Conservation (phyloP, 2,329 filamentous ascomycete genomes). For the Apiospora arundinis region DNA sequence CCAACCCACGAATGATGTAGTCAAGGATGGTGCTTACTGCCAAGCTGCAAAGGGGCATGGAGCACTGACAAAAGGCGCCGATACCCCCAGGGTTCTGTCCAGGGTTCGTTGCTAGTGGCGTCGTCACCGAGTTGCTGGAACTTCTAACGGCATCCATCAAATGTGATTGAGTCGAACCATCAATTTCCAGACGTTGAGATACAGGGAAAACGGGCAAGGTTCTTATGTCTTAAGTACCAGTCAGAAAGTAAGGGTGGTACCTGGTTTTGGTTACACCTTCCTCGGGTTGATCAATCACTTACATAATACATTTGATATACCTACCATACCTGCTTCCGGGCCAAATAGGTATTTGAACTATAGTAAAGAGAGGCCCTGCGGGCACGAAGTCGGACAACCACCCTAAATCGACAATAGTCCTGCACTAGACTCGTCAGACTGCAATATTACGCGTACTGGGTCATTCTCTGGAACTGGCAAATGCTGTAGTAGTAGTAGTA, state of each 20-base stretch:
- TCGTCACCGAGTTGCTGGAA: constrained; percentile 10
- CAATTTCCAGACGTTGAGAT: neutral
- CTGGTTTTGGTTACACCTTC: too few relatives aligned
- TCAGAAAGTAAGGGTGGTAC: too few relatives aligned
- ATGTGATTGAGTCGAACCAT: neutral
- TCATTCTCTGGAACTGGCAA: neutral
- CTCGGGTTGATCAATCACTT: too few relatives aligned
- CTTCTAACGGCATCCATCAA: neutral
- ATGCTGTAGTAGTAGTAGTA: too few relatives aligned
- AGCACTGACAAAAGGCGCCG: neutral
- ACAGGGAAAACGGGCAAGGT: neutral
- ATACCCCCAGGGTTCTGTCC: neutral
- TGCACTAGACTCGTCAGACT: too few relatives aligned
- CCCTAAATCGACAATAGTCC: too few relatives aligned
- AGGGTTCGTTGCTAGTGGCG: constrained; percentile 9
- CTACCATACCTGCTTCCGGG: too few relatives aligned
- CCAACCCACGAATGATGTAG: neutral
- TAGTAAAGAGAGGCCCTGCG: too few relatives aligned
- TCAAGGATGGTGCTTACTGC: constrained; percentile 5
- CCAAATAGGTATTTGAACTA: too few relatives aligned
- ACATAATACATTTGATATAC: too few relatives aligned
- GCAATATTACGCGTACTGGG: neutral
- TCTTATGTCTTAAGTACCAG: too few relatives aligned
- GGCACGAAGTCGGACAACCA: too few relatives aligned
- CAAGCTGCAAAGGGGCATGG: constrained; percentile 5